Conservation (phyloP, 208 protist species). For the Leishmania guyanensis region DNA sequence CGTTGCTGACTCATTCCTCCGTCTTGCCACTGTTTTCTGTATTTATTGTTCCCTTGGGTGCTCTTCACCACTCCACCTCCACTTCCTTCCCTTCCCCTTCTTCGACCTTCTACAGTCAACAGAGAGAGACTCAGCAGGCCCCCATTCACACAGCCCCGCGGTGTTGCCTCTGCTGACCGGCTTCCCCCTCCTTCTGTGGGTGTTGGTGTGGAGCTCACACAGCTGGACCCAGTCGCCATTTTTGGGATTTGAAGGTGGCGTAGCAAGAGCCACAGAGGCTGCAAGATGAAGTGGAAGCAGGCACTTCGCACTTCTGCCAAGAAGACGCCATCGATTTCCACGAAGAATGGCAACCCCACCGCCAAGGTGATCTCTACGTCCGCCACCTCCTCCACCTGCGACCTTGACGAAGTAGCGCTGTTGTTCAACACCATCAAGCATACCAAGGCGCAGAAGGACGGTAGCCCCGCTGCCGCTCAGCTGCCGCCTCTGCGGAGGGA, state of each 20-base stretch:
- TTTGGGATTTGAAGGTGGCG: neutral
- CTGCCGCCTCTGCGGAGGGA: neutral
- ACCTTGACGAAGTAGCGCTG: slow-evolving; percentile 26
- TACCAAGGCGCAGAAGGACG: slow-evolving; percentile 15
- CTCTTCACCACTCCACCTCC: neutral
- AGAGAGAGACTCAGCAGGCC: neutral
- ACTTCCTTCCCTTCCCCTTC: neutral
- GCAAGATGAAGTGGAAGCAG: slow-evolving; percentile 21
- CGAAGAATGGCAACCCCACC: neutral
- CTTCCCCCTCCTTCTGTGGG: neutral
- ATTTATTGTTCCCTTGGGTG: neutral
- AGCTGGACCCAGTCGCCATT: neutral
- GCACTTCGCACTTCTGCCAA: slow-evolving; percentile 6
- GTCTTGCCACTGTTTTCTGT: neutral
- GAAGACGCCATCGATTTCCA: slow-evolving; percentile 2
- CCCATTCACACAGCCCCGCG: neutral
- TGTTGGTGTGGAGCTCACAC: neutral
- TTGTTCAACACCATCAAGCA: slow-evolving; percentile 29
- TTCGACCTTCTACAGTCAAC: neutral
- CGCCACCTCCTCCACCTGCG: neutral
- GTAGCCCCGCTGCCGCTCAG: neutral
- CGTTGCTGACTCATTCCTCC: neutral
- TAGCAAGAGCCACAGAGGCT: neutral
- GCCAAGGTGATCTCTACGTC: neutral
- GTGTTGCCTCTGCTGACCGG: neutral